phyloP scores from a whole-genome alignment of 2,329 filamentous ascomycete genomes.

The Pseudodiploospora longispora region DNA sequence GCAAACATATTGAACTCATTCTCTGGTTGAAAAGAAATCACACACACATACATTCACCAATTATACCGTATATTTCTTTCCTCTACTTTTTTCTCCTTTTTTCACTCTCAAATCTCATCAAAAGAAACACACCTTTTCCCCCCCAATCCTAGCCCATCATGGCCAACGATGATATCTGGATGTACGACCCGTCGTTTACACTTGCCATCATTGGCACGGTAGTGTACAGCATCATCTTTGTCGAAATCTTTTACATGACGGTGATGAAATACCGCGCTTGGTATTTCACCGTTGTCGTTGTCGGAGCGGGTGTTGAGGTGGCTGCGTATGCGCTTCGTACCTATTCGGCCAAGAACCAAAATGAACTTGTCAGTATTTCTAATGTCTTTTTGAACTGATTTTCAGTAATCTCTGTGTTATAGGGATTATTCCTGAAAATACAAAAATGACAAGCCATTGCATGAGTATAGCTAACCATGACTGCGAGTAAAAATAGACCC shows the following conservation, averaged over 20 bases:
- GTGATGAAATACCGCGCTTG: constrained; percentile 31
- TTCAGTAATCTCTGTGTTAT: not conserved
- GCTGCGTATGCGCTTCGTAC: constrained; percentile 31
- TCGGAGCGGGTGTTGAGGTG: constrained; percentile 34
- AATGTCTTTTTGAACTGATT: not conserved
- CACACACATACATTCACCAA: too few relatives aligned
- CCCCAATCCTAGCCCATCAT: constrained; percentile 2
- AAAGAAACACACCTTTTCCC: too few relatives aligned
- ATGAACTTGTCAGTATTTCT: constrained; percentile 21
- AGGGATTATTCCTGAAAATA: too few relatives aligned
- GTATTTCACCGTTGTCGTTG: constrained; percentile 34
- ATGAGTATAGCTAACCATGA: too few relatives aligned
- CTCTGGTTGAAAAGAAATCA: too few relatives aligned
- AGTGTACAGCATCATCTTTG: constrained; percentile 30
- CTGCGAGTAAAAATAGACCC: constrained; percentile 12
- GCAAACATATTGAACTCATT: too few relatives aligned
- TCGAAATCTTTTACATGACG: constrained; percentile 32
- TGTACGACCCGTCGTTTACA: constrained; percentile 35
- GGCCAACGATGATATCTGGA: constrained; percentile 27
- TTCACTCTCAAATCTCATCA: too few relatives aligned
- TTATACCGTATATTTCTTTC: too few relatives aligned
- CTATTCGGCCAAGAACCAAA: constrained; percentile 26
- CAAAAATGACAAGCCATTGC: not conserved
- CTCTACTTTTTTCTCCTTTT: too few relatives aligned
- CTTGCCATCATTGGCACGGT: constrained; percentile 33